Evolutionary conservation across 805 yeast genomes (phyloP).

Genomic region (Yamadazyma ubonensis): DNA sequence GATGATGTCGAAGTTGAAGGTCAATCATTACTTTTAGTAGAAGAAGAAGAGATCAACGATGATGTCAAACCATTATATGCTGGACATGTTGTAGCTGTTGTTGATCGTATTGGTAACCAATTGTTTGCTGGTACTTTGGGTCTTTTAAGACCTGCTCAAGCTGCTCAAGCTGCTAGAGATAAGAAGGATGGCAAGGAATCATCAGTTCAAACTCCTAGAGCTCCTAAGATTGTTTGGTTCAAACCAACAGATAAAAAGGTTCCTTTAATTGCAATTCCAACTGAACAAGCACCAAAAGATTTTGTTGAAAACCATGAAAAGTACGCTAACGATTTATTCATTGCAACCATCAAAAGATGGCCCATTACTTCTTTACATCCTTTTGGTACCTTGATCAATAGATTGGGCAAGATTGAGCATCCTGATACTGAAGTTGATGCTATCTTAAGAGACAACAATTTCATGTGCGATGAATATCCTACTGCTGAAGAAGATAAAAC

Average conservation of each 20-base stretch:
- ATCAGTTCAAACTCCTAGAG: slow-evolving; percentile 43
- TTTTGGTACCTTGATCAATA: slow-evolving; percentile 88
- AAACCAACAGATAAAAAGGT: slow-evolving; percentile 98
- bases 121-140: slow-evolving; percentile 94
- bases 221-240: slow-evolving; percentile 98
- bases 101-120: slow-evolving; percentile 97
- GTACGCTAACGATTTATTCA: slow-evolving; percentile 79
- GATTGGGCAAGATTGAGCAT: slow-evolving; percentile 78
- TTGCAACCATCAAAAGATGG: slow-evolving; percentile 97
- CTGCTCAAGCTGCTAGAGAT: slow-evolving; percentile 75
- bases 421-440: slow-evolving; percentile 81
- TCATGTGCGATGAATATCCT: slow-evolving; percentile 77
- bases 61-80: slow-evolving; percentile 93
- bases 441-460: slow-evolving; percentile 82
- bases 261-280: slow-evolving; percentile 96
- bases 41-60: slow-evolving; percentile 93
- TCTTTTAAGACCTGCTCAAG: slow-evolving; percentile 90
- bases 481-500: slow-evolving; percentile 28
- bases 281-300: slow-evolving; percentile 96
- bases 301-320: slow-evolving; percentile 88
- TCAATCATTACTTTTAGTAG: slow-evolving; percentile 84
- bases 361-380: slow-evolving; percentile 98
- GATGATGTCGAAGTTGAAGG: slow-evolving; percentile 99
- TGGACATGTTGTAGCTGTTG: slow-evolving; percentile 97
- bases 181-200: slow-evolving; percentile 47